Base-by-base conservation (phyloP, 1,284 basidiomycete species). In the Sanghuangporus weigelae region DNA sequence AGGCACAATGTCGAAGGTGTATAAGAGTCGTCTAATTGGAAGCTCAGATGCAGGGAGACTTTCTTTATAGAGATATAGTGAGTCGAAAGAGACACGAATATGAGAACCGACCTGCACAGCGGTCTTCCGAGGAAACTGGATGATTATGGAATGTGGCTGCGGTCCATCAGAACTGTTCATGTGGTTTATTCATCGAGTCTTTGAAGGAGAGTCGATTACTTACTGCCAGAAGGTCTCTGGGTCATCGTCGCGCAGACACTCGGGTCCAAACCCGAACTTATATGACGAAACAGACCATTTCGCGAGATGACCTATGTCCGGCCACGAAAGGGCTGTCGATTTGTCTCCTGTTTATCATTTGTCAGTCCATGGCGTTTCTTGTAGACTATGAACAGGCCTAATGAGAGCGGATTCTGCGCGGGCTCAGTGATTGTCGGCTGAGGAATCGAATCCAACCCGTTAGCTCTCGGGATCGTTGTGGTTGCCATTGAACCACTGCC, bases 201-300 rank as follows among this genome's bases (percentile, higher is more conserved):
- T 5, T 42, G 26, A 11, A 16, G 21, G n/a, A 23, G 16, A 36
- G 16, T 11, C 36, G 36, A n/a, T 59, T 21, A 59, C 38, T 35
- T 75, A 98, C 95, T 99, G 97, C 97, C 97, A 99, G 70, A 98
- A 96, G 0, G 95, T 98, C 49, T 92, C 89, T 48, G 93, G 88
- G 72, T 98, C 92, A 23, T 85, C 84, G 70, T 98, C 95, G 14
- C 87, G 83, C 57, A 99, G 79, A 76, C 96, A 95, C 70, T 96
- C 93, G 16, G 95, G 88, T 5, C 96, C 96, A 71, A 96, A 97
- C 0, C 96, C 96, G 68, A 96, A 96, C 75, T 99, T 99, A 77
- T 87, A 95, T 0, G 92, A 95, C 19, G 95, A 98, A 7, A 99
- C 95, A n/a, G 91, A 90, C 97, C 97, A 99, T 67, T 90, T 89